These are phyloP conservation scores for Sarcodon sp. DNA, from an alignment of 768 basidiomycete genomes.

Conservation along the genomic window DNA sequence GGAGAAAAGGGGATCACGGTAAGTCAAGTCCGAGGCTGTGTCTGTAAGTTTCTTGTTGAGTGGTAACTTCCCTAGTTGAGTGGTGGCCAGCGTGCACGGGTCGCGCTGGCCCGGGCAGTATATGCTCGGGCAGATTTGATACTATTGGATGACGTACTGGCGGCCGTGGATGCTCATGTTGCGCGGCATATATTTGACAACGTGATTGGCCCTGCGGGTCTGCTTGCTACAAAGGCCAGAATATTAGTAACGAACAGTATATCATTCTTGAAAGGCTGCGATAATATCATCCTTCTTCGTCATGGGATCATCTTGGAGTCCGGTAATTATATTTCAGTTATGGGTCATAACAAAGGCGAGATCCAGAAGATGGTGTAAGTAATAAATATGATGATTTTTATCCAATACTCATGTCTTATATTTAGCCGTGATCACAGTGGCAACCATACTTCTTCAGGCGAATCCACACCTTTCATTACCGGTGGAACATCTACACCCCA, in stretches of 20 bases:
- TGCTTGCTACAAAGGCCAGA: conserved; percentile 74
- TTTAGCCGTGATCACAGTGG: conserved; percentile 15
- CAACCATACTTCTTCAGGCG: conserved; percentile 10
- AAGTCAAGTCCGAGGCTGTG: not conserved
- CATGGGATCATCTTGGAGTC: conserved; percentile 73
- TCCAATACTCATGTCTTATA: not conserved
- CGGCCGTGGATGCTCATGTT: conserved; percentile 79
- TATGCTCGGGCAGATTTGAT: conserved; percentile 87
- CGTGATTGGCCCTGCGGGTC: conserved; percentile 75
- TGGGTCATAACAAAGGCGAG: conserved; percentile 49
- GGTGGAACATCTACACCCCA: conserved; percentile 16
- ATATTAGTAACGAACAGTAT: conserved; percentile 82
- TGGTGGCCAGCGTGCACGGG: conserved; percentile 76
- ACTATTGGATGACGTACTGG: conserved; percentile 70
- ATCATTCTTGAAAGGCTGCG: conserved; percentile 69
- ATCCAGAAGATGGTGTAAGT: conserved; percentile 67
- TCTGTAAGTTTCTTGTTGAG: not conserved
- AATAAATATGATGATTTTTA: not conserved
- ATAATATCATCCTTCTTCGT: conserved; percentile 62
- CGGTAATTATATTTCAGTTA: conserved; percentile 50
- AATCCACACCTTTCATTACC: conserved; percentile 17
- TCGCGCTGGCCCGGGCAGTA: conserved; percentile 78
- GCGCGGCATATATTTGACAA: conserved; percentile 80
- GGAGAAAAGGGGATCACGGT: conserved; percentile 62
- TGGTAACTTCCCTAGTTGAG: conserved; percentile 33